Evolutionary conservation across 768 basidiomycete genomes (phyloP), one percentile per base, ranked within the genome.

Genomic region (Serendipita vermifera): DNA sequence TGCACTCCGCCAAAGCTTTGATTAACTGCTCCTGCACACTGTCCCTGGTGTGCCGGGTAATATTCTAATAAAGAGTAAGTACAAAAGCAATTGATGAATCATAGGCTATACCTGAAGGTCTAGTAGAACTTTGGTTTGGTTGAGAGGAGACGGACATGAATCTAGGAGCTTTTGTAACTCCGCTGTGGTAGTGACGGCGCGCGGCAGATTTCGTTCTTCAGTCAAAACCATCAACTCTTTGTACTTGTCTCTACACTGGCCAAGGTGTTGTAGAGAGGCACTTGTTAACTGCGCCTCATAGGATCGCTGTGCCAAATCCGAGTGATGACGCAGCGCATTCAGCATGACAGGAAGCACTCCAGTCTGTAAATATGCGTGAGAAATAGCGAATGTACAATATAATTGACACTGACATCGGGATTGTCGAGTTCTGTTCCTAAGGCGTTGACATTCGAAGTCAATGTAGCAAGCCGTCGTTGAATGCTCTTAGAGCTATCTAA

Each of bases 21-120:
- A 73, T 77, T 22, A 90, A 72, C 62, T 86, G 80, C 59, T 88
- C 87, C 63, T 86, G 80, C 5, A 78, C 67, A 33, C 77, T 77
- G 56, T 82, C 79, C 62, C 74, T 24, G 75, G 66, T 6, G 77
- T 74, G 58, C 73, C 75, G 57, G 80, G 74, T 60, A 71, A 78
- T 51, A 70, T 51, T 73, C 87, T 90, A 60, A 4, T 29, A 54
- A 33, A 17, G 15, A 54, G 5, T 57, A 20, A 54, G 43, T 40
- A 31, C 26, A 32, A 20, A n/a, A 27, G 11, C 15, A 9, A 20
- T 22, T 29, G 9, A 4, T 11, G 7, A 9, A 7, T 27, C 9
- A 24, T 51, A 9, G 27, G 3, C 64, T 75, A 31, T 61, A 87
- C 87, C 74, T 75, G 78, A 38, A 86, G 62, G 62, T 82, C 80